phyloP scores from a whole-genome alignment of 148 eudicot species.

The Mesembryanthemum crystallinum region DNA sequence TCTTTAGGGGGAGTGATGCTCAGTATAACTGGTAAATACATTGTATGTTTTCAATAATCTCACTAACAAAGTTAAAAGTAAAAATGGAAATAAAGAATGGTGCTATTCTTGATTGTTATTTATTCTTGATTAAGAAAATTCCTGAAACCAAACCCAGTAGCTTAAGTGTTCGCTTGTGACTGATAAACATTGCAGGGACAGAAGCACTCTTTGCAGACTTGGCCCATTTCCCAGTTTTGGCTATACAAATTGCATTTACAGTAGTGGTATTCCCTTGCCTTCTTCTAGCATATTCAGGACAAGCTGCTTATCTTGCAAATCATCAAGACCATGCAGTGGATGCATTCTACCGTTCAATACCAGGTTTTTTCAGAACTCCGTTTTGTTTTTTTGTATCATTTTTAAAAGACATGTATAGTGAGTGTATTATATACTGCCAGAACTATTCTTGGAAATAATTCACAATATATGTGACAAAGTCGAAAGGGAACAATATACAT shows the following conservation, averaged over 20 bases:
- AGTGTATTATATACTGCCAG: neutral
- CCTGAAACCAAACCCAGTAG: neutral
- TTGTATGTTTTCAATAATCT: neutral
- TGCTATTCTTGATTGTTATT: neutral
- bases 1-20: conserved; percentile 99
- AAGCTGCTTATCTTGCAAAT: conserved; percentile 87
- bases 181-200: conserved; percentile 59
- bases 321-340: conserved; percentile 66
- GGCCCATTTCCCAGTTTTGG: conserved; percentile 86
- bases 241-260: conserved; percentile 92
- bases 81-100: neutral
- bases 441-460: neutral
- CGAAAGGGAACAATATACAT: neutral
- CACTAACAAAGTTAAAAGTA: neutral
- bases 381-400: neutral
- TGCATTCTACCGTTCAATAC: conserved; percentile 94
- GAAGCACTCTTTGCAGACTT: conserved; percentile 97
- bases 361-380: conserved; percentile 48
- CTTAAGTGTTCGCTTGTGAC: neutral
- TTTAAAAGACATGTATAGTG: neutral
- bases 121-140: neutral
- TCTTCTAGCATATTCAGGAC: conserved; percentile 92
- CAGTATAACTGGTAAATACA: conserved; percentile 78
- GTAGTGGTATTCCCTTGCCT: conserved; percentile 88
- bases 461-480: neutral